Percentiles rank a stretch among this genome's conserved stretches.
Evolutionary conservation across 2,329 filamentous ascomycete genomes (phyloP).

Genomic region (Fusarium dimerum): DNA sequence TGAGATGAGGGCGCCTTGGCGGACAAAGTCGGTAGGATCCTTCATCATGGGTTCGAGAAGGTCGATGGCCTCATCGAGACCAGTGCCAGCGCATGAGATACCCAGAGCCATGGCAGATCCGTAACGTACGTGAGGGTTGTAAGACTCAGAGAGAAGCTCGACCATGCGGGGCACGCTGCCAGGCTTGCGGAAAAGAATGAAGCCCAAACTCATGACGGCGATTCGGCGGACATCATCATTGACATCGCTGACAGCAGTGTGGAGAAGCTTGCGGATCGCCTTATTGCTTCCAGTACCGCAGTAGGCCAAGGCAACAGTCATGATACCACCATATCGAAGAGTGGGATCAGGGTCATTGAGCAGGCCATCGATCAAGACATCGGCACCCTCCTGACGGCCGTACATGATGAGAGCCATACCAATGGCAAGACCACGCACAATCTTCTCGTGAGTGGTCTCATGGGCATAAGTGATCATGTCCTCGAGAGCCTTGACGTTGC

Average conservation of each 20-base stretch:
- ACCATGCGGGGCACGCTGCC: constrained; percentile 98
- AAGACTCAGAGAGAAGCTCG: constrained; percentile 94
- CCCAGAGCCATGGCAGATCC: constrained; percentile 97
- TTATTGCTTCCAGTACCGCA: constrained; percentile 98
- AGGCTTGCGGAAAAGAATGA: constrained; percentile 97
- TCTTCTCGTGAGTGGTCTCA: constrained; percentile 98
- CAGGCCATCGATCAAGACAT: constrained; percentile 90
- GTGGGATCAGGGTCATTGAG: constrained; percentile 92
- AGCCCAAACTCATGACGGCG: constrained; percentile 96
- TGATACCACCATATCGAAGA: constrained; percentile 93
- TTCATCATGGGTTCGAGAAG: constrained; percentile 99
- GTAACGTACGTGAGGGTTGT: constrained; percentile 97
- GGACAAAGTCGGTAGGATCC: constrained; percentile 96
- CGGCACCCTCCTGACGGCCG: constrained; percentile 88
- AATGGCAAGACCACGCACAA: constrained; percentile 89
- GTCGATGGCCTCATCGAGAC: constrained; percentile 93
- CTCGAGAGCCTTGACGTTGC: constrained; percentile 87
- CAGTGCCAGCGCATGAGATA: constrained; percentile 96
- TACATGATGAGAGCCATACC: constrained; percentile 99
- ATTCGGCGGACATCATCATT: constrained; percentile 96
- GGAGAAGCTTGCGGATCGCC: constrained; percentile 91
- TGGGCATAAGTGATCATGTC: constrained; percentile 98
- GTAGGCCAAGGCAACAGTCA: constrained; percentile 97
- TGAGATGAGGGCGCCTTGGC: constrained; percentile 92
- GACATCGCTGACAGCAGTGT: constrained; percentile 96